Evolutionary conservation across 176 grass and related monocot genomes (phyloP).

Genomic region (Cocos nucifera): DNA sequence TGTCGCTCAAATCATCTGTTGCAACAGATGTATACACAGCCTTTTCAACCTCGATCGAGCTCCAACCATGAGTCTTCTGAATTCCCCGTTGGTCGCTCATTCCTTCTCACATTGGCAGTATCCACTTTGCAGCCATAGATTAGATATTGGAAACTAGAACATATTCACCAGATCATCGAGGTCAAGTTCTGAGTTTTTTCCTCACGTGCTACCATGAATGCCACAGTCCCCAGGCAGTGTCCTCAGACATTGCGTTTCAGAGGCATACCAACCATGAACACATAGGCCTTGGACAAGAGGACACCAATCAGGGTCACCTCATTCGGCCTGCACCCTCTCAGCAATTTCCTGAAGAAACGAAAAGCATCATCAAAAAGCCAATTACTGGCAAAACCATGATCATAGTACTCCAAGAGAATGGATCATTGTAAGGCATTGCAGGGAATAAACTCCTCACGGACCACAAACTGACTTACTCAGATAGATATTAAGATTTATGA

Average conservation of each 20-base stretch:
- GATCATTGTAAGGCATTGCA: constrained; percentile 4
- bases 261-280: constrained; percentile 13
- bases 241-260: constrained; percentile 14
- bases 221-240: constrained; percentile 16
- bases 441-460: constrained; percentile 1
- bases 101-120: constrained; percentile 14
- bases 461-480: not conserved
- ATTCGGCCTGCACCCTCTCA: not conserved
- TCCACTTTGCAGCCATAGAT: constrained; percentile 13
- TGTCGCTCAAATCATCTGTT: not conserved
- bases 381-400: constrained; percentile 11
- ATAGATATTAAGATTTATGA: not conserved
- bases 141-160: constrained; percentile 19
- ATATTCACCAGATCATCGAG: constrained; percentile 13
- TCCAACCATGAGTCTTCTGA: constrained; percentile 14
- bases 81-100: not conserved
- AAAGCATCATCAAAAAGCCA: constrained; percentile 8
- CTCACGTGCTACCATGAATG: constrained; percentile 8
- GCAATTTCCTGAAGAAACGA: constrained; percentile 14
- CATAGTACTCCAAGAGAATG: constrained; percentile 18
- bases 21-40: constrained; percentile 6
- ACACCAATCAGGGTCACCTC: constrained; percentile 14
- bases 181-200: constrained; percentile 12
- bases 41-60: constrained; percentile 21
- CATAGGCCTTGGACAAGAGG: constrained; percentile 11